Evolutionary conservation across 768 basidiomycete genomes (phyloP), one percentile per base, ranked within the genome.

Genomic region (Steccherinum ochraceum): DNA sequence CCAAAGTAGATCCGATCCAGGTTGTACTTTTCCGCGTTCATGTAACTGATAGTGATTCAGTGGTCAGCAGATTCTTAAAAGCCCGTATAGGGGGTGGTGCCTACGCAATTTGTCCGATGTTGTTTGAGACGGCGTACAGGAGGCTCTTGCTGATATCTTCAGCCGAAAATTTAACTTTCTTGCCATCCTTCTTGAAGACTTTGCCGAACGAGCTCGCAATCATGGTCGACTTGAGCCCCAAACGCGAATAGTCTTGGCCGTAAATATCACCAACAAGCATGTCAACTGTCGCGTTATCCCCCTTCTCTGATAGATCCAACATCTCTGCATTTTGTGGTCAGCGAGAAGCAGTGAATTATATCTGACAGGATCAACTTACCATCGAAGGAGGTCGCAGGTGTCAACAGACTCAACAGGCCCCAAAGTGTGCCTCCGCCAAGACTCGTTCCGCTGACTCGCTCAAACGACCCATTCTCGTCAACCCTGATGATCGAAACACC

Each of bases 261-360:
- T 96, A 99, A 59, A 99, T 99, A 70, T 99, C 96, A 27, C 96
- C 95, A 42, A 99, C 94, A 45, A 98, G 84, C 95, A 98, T 98
- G 67, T 99, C 96, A 12, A 98, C 94, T 4, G 78, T 77, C 40
- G 89, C 81, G 64, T 99, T 98, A 69, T 96, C 91, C 35, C 96
- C 96, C 63, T 79, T 67, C 69, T 99, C 96, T 0, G 96, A 96
- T 19, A 99, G 76, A 5, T 83, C 80, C 57, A 99, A 74, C 95
- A 99, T 99, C 68, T 98, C 96, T 99, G 71, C 52, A 39, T 21
- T 40, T 50, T 24, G 30, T 53, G 52, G 23, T 26, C 57, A 42
- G 48, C 46, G 42, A 52, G 5, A 21, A 41, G 16, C 12, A 55
- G 30, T 7, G 7, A 40, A 48, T 40, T 25, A 27, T 44, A 24